These are phyloP conservation scores for Mortierella sp. DNA, from an alignment of 371 early-diverging fungal genomes.

Conservation along the genomic window DNA sequence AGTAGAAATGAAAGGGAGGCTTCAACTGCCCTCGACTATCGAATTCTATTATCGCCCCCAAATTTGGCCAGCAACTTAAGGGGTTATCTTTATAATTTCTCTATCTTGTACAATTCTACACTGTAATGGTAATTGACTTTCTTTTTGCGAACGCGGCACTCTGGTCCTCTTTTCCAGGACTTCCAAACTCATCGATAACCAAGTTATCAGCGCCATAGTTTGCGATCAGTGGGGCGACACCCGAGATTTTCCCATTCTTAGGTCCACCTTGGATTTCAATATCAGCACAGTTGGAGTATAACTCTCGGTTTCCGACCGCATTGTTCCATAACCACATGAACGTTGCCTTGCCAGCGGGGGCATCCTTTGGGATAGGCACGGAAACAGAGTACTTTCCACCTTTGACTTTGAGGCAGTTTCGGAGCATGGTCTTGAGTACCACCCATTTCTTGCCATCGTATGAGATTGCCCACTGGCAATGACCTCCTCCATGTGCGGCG, in stretches of 20 bases:
- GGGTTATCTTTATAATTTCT: constrained; percentile 5
- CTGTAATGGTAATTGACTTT: constrained; percentile 15
- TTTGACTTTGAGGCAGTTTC: constrained; percentile 23
- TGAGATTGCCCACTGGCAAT: constrained; percentile 76
- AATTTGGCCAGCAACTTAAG: constrained; percentile 13
- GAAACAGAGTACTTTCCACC: constrained; percentile 29
- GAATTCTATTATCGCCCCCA: neutral
- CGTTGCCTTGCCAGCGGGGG: constrained; percentile 60
- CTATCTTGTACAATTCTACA: neutral
- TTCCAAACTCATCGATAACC: constrained; percentile 25
- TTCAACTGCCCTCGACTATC: neutral
- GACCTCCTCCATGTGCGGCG: constrained; percentile 66
- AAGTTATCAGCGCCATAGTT: constrained; percentile 32
- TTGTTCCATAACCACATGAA: constrained; percentile 82
- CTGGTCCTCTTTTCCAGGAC: constrained; percentile 11
- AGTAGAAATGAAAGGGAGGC: constrained; percentile 46
- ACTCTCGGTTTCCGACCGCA: constrained; percentile 75
- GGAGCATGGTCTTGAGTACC: constrained; percentile 55
- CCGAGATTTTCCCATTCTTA: constrained; percentile 27
- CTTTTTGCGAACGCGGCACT: constrained; percentile 22
- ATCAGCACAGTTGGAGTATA: constrained; percentile 81
- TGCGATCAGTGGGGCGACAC: constrained; percentile 29
- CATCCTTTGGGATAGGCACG: constrained; percentile 65
- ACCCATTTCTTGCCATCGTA: constrained; percentile 71
- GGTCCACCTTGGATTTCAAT: constrained; percentile 62